phyloP scores from a whole-genome alignment of 495 filamentous ascomycete species.

The Penicillium verhagenii region DNA sequence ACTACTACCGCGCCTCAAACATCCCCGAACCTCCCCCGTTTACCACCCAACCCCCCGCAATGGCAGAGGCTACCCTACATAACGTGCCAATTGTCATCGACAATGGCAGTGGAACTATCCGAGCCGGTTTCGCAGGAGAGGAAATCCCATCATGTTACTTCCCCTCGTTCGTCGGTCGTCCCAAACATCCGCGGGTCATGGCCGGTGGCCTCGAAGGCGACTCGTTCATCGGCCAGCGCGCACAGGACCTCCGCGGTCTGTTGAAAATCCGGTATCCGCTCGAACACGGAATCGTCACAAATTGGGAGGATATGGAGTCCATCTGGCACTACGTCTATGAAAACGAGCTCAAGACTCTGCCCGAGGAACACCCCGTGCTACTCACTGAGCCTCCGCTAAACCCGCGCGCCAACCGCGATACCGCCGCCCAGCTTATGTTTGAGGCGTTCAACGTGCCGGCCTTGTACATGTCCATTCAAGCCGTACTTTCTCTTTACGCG shows the following conservation, averaged over 20 bases:
- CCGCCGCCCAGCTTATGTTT: conserved; percentile 95
- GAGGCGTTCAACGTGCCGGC: conserved; percentile 99
- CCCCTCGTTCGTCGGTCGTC: conserved; percentile 95
- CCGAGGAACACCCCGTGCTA: conserved; percentile 97
- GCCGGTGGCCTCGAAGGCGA: conserved; percentile 96
- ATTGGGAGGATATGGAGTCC: conserved; percentile 99
- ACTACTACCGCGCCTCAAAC: conserved; percentile 25
- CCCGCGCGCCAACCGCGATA: conserved; percentile 92
- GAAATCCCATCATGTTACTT: conserved; percentile 95
- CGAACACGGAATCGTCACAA: conserved; percentile 97
- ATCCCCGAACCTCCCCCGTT: conserved; percentile 14
- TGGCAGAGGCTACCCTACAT: conserved; percentile 80
- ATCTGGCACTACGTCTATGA: conserved; percentile 92
- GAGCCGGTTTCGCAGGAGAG: conserved; percentile 94
- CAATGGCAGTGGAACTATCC: conserved; percentile 97
- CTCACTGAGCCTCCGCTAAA: conserved; percentile 97
- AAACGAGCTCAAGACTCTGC: conserved; percentile 87
- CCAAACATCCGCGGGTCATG: conserved; percentile 94
- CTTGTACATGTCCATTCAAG: conserved; percentile 95
- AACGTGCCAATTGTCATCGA: conserved; percentile 98
- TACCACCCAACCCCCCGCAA: conserved; percentile 43
- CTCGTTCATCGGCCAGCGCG: conserved; percentile 92
- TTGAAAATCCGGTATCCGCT: conserved; percentile 94
- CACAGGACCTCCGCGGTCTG: conserved; percentile 87
- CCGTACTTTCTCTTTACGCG: conserved; percentile 92